Percentiles rank a stretch among this genome's conserved stretches.
Conservation (phyloP, 2,329 filamentous ascomycete species). For the Eutypella sp. region DNA sequence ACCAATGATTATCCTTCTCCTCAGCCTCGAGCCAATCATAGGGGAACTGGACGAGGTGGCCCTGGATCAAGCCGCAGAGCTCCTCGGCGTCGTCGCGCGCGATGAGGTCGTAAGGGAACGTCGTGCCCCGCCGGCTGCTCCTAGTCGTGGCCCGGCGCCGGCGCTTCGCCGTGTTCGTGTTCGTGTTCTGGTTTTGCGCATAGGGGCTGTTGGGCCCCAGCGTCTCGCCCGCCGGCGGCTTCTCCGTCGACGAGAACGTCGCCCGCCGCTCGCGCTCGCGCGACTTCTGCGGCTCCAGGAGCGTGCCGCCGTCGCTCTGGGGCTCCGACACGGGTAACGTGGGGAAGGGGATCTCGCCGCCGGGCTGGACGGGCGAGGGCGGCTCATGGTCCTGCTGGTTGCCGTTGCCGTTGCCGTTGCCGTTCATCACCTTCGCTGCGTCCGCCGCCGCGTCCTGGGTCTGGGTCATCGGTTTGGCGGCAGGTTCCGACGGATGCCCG, state of each 20-base stretch:
- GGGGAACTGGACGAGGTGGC: slow-evolving; percentile 84
- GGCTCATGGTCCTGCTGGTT: slow-evolving; percentile 24
- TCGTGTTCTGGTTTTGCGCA: too few species aligned
- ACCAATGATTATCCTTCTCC: slow-evolving; percentile 90
- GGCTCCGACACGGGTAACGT: slow-evolving; percentile 35
- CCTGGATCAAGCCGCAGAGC: slow-evolving; percentile 76
- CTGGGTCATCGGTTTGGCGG: too few species aligned
- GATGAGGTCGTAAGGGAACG: slow-evolving; percentile 69
- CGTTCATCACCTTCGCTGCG: slow-evolving; percentile 15
- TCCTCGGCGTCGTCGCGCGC: slow-evolving; percentile 73
- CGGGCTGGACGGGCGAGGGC: slow-evolving; percentile 37
- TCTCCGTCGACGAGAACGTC: slow-evolving; percentile 52
- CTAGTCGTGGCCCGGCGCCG: slow-evolving; percentile 67
- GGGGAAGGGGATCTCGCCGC: slow-evolving; percentile 43
- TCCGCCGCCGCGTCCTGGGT: too few species aligned
- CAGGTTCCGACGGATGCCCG: slow-evolving; percentile 10
- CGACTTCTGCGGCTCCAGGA: slow-evolving; percentile 25
- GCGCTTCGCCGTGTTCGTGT: slow-evolving; percentile 55
- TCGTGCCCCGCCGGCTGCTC: slow-evolving; percentile 58
- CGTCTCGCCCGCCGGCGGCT: slow-evolving; percentile 35
- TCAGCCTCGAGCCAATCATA: slow-evolving; percentile 94
- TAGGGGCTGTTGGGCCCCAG: slow-evolving; percentile 28
- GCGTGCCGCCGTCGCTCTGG: slow-evolving; percentile 18
- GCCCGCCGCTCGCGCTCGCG: slow-evolving; percentile 45
- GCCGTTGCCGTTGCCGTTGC: slow-evolving; percentile 15